These are phyloP conservation scores for Suillus discolor DNA, from an alignment of 768 basidiomycete species.

Conservation along the genomic window DNA sequence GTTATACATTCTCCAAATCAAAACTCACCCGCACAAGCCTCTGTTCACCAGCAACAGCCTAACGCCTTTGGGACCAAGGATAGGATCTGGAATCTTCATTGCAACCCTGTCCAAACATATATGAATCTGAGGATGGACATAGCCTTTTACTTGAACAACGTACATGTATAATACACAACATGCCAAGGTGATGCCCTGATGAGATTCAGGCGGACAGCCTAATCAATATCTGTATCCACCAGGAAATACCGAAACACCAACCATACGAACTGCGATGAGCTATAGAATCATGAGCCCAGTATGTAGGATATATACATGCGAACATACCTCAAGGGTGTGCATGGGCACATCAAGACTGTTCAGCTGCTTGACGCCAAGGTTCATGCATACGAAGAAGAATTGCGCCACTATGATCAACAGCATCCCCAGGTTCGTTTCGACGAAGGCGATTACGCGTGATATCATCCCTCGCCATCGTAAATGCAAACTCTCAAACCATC, in stretches of 20 bases:
- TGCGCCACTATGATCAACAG: constrained; percentile 59
- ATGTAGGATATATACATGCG: not conserved
- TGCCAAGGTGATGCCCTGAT: constrained; percentile 52
- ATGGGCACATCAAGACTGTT: constrained; percentile 60
- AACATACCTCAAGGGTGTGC: constrained; percentile 54
- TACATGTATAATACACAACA: constrained; percentile 57
- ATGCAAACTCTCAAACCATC: not conserved
- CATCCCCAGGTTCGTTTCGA: constrained; percentile 54
- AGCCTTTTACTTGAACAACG: constrained; percentile 12
- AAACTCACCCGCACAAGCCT: constrained; percentile 62
- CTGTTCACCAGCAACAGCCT: constrained; percentile 56
- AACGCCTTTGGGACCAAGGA: constrained; percentile 71
- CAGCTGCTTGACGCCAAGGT: constrained; percentile 63
- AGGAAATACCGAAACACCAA: constrained; percentile 23
- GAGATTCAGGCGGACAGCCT: not conserved
- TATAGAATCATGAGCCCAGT: constrained; percentile 21
- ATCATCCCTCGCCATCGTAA: not conserved
- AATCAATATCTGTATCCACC: not conserved
- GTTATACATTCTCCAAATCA: not conserved
- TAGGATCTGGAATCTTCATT: constrained; percentile 53
- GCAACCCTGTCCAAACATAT: constrained; percentile 31
- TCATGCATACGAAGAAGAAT: constrained; percentile 63
- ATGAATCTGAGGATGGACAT: not conserved
- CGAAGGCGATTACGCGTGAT: constrained; percentile 6
- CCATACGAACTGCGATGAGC: constrained; percentile 64